phyloP scores from a whole-genome alignment of 2,329 filamentous ascomycete species.

The Cladosporium sp. region DNA sequence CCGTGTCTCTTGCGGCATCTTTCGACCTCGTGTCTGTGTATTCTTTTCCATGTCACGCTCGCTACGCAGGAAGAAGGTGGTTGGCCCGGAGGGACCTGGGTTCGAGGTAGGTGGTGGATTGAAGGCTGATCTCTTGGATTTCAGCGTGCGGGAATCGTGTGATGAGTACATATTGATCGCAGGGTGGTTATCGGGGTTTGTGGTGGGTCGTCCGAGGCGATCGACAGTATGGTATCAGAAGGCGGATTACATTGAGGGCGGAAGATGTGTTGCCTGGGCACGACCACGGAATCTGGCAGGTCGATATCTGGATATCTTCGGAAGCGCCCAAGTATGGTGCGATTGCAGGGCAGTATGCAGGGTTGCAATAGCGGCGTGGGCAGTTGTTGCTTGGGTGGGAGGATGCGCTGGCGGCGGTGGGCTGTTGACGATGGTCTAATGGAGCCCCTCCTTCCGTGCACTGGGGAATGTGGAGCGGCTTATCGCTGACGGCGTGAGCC shows the following conservation, averaged over 20 bases:
- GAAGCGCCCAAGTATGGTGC: not conserved
- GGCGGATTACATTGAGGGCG: conserved; percentile 9
- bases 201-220: conserved; percentile 1
- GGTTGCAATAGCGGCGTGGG: not conserved
- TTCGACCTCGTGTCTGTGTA: conserved; percentile 26
- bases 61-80: conserved; percentile 61
- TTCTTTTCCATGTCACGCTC: conserved; percentile 49
- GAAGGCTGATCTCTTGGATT: conserved; percentile 25
- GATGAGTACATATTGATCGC: conserved; percentile 13
- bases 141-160: conserved; percentile 21
- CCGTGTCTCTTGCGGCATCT: conserved; percentile 27
- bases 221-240: not conserved
- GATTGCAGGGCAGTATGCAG: not conserved
- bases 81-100: conserved; percentile 46
- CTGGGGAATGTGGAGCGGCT: conserved; percentile 11
- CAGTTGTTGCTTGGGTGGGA: not conserved
- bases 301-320: not conserved
- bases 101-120: conserved; percentile 18
- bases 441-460: conserved; percentile 8
- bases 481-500: conserved; percentile 2
- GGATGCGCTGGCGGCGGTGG: conserved; percentile 14
- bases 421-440: conserved; percentile 14
- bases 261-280: not conserved
- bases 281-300: not conserved
- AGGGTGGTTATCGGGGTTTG: not conserved